Evolutionary conservation across 1,139 yeast genomes (phyloP).

Genomic region (Geotrichum fermentans): DNA sequence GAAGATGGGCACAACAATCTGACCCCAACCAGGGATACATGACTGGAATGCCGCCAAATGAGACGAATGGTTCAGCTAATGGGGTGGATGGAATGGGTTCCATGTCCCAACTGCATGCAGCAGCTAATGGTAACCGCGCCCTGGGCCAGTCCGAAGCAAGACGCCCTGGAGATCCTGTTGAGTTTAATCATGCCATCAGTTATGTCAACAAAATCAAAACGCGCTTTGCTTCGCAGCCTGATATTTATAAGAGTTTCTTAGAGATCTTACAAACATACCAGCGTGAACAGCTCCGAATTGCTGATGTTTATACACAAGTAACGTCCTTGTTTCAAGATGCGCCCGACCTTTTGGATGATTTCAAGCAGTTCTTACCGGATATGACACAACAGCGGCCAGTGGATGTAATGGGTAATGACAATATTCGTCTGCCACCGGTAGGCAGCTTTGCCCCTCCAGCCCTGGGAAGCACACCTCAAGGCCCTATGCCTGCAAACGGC

Average conservation of each 20-base stretch:
- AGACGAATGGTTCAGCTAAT: neutral
- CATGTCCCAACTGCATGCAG: conserved; percentile 42
- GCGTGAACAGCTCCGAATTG: conserved; percentile 90
- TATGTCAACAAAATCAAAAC: conserved; percentile 95
- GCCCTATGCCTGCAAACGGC: neutral
- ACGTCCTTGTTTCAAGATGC: conserved; percentile 84
- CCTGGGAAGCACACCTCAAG: conserved; percentile 2
- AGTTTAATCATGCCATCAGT: conserved; percentile 93
- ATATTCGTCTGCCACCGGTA: conserved; percentile 77
- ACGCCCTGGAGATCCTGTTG: conserved; percentile 71
- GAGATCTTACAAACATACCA: conserved; percentile 95
- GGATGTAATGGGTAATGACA: conserved; percentile 18
- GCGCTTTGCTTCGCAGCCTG: conserved; percentile 90
- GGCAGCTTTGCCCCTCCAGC: conserved; percentile 87
- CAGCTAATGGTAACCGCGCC: conserved; percentile 36
- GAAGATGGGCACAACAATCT: conserved; percentile 20
- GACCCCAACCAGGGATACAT: conserved; percentile 11
- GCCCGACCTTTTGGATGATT: conserved; percentile 90
- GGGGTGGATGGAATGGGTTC: conserved; percentile 21
- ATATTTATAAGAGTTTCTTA: conserved; percentile 86
- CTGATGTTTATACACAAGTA: conserved; percentile 91
- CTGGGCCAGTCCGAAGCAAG: conserved; percentile 23
- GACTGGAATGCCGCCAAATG: neutral
- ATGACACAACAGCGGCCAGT: conserved; percentile 41
- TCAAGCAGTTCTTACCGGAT: conserved; percentile 92